These are phyloP conservation scores for Calvatia gigantea DNA, from an alignment of 768 basidiomycete genomes.

Conservation along the genomic window DNA sequence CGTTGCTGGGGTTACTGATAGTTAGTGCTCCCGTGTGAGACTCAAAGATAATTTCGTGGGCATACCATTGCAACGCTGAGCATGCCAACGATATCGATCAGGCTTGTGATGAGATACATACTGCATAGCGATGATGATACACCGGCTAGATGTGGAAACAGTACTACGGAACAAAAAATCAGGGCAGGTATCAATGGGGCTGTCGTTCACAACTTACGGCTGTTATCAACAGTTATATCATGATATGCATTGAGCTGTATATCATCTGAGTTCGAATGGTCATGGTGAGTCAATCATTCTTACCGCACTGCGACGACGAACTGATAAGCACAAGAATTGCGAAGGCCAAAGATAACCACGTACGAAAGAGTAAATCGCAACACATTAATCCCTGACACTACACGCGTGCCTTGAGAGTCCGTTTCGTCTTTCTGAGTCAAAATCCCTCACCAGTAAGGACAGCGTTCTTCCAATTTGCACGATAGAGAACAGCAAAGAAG, in stretches of 20 bases:
- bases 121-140: slow-evolving; percentile 36
- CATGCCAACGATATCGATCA: slow-evolving; percentile 30
- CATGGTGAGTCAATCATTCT: slow-evolving; percentile 1
- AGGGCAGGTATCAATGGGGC: neutral
- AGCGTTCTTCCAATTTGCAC: slow-evolving; percentile 37
- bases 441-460: slow-evolving; percentile 31
- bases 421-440: neutral
- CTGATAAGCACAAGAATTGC: neutral
- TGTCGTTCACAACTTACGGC: slow-evolving; percentile 13
- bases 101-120: slow-evolving; percentile 30
- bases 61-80: slow-evolving; percentile 26
- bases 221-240: slow-evolving; percentile 32
- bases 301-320: slow-evolving; percentile 22
- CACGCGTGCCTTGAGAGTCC: neutral
- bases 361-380: slow-evolving; percentile 36
- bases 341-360: slow-evolving; percentile 14
- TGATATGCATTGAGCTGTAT: slow-evolving; percentile 30
- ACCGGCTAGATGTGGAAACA: slow-evolving; percentile 20
- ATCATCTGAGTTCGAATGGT: neutral
- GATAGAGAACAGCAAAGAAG: slow-evolving; percentile 34
- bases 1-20: slow-evolving; percentile 20
- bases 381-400: slow-evolving; percentile 38
- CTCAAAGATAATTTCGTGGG: slow-evolving; percentile 1
- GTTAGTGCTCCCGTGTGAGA: slow-evolving; percentile 4
- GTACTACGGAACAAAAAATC: slow-evolving; percentile 8